Evolutionary conservation across 2,329 filamentous ascomycete genomes (phyloP), one percentile per base, ranked within the genome.

Genomic region (Hymenotorrendiella dingleyae): DNA sequence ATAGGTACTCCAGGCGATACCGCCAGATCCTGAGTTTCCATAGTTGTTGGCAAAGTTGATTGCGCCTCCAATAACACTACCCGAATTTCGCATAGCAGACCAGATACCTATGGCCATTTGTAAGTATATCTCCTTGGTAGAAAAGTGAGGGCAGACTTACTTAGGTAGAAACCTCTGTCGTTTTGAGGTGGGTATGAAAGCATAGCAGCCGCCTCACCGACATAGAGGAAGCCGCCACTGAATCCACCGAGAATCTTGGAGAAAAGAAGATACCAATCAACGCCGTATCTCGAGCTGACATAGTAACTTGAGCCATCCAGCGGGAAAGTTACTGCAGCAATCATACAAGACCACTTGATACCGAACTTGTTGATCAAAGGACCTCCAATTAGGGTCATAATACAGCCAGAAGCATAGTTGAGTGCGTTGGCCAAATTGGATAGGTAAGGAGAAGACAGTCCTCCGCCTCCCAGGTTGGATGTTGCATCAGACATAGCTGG

Each of bases 11-110:
- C 84, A 85, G 0, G 78, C 82, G 0, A 86, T 80, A 32, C 77
- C 73, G 1, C 82, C 83, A 1, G 76, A 76, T 42, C 71, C 57
- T 44, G 72, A 65, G 0, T 71, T 67, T 29, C 76, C 55, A 0
- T 68, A 69, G 50, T 86, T 86, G 10, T 86, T 63, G 0, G 79
- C 79, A 0, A 86, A 64, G 35, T 84, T 86, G 58, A 87, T 79
- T 0, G 81, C 80, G 12, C 82, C 82, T 8, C 82, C 83, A 1
- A 86, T 64, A 20, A 86, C 80, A 57, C 85, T 81, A 0, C 82
- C 82, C 2, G 69, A 65, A 1, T 83, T 68, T 3, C 69, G 66
- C 53, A 65, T 73, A 0, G 69, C 71, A 4, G 85, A 68, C 83
- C 83, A 87, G 54, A 82, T 80, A 0, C 81, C 82, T 0, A 86